Base-by-base conservation (phyloP, 2,329 filamentous ascomycete genomes). In the Cercospora sp. region DNA sequence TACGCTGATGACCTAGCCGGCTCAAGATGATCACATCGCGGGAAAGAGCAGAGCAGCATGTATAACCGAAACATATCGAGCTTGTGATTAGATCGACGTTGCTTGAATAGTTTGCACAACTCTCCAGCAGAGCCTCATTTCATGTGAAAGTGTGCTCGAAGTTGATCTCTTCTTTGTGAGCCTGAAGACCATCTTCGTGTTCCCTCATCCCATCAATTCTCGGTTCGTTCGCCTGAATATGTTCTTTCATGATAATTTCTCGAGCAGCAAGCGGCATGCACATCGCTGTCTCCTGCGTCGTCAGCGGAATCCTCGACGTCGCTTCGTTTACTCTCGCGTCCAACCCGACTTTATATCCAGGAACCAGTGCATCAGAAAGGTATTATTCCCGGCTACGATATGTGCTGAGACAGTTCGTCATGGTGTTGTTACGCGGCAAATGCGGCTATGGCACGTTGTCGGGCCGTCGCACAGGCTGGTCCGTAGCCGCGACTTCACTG, bases 111-210 rank as follows among this genome's bases (percentile, higher is more conserved):
- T 55, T 28, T 28, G 48, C 48, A 55, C 48, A 28, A 55, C 48
- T 55, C 45, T 51, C 48, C 48, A 55, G 48, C 48, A 30, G 48
- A 55, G 48, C 48, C 48, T 55, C 48, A 55, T 55, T 16, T 28
- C 48, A 55, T 55, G 23, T 28, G 5, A 55, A 8, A n/a, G 26
- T 16, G 23, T 51, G 20, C 45, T 13, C 12, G 9, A 23, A 23
- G 2, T 51, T 23, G 10, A 23, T n/a, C 48, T 4, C 13, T 28
- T 9, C 16, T 28, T 16, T n/a, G 7, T 30, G 8, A 51, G 9
- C 23, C 13, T n/a, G 13, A 28, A 13, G 5, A 16, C 7, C 23
- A 53, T 26, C 20, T 23, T 13, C 20, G 23, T 23, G 5, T 13
- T 23, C 20, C 16, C 13, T 9, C 23, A n/a, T 3, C 8, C 7